Evolutionary conservation across 164 flowering plant genomes (phyloP), one percentile per base, ranked within the genome.

Genomic region (Warburgia ugandensis): DNA sequence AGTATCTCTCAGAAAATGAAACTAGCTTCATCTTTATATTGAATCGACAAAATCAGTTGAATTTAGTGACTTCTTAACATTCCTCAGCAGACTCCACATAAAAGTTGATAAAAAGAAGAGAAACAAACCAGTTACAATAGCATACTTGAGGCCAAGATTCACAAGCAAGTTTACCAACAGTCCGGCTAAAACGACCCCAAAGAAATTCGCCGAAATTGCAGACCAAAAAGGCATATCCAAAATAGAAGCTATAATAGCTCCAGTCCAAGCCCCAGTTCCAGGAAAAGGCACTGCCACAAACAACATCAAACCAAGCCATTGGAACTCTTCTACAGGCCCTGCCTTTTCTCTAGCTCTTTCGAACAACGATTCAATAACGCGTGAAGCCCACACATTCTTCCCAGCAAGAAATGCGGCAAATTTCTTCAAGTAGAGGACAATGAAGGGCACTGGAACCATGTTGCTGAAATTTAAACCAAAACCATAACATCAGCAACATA

Each of bases 241-340:
- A 48, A 92, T 52, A 6, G 96, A 85, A 45, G 97, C 89, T 40
- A 92, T 74, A 39, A 88, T 53, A 49, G 99, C 99, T 38, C 95
- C 99, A 2, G 96, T 83, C 96, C 96, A 88, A 14, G 95, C 99
- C 45, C 99, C 99, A 1, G 99, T 92, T 45, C 99, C 97, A 33
- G 96, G 99, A 36, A 92, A 92, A 29, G 97, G 99, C 58, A 92
- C 94, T 9, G 94, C 99, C 56, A 92, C 95, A 67, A 92, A 92
- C 45, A 92, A 74, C 99, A 92, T 88, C 40, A 92, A 68, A n/a
- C 97, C 95, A 27, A 92, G 81, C 95, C 95, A 88, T 27, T 88
- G 94, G 65, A 92, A 92, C 65, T 92, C 99, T 63, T 92, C 81
- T 32, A 86, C 78, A 14, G 94, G 96, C 8, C 86, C 89, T 16